Evolutionary conservation across 2,329 filamentous ascomycete genomes (phyloP).

Genomic region (Pyrenophora tritici-repentis): DNA sequence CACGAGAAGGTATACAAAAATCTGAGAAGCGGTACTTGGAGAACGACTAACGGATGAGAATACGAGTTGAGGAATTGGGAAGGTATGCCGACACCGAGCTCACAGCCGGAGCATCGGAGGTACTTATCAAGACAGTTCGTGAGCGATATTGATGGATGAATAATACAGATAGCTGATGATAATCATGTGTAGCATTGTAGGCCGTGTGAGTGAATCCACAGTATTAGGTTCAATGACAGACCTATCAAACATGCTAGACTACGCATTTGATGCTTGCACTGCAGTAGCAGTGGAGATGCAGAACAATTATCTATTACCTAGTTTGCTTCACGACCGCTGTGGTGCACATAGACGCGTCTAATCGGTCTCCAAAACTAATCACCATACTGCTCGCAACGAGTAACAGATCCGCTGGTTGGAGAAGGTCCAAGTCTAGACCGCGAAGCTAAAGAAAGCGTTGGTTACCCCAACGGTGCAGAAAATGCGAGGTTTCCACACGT

Average conservation of each 20-base stretch:
- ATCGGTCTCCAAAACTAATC: neutral
- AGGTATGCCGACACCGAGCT: neutral
- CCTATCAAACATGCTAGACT: slow-evolving; percentile 10
- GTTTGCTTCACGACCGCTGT: neutral
- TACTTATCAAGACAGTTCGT: slow-evolving; percentile 10
- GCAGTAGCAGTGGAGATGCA: slow-evolving; percentile 5
- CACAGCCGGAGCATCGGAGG: neutral
- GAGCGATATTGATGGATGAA: slow-evolving; percentile 13
- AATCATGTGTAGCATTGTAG: neutral
- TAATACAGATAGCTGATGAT: no score
- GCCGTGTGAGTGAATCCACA: neutral
- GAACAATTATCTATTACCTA: neutral
- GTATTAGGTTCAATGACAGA: neutral
- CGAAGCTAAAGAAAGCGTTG: neutral
- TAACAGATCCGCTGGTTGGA: neutral
- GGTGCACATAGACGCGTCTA: slow-evolving; percentile 1
- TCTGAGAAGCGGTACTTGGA: no score
- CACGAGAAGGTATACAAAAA: no score
- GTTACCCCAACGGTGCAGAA: slow-evolving; percentile 13
- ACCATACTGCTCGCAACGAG: neutral
- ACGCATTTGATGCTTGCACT: neutral
- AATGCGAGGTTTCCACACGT: slow-evolving; percentile 10
- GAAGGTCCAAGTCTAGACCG: neutral
- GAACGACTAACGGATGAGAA: no score
- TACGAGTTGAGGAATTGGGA: neutral